Base-by-base conservation (phyloP, 768 basidiomycete genomes). In the Infundibulicybe gibba region DNA sequence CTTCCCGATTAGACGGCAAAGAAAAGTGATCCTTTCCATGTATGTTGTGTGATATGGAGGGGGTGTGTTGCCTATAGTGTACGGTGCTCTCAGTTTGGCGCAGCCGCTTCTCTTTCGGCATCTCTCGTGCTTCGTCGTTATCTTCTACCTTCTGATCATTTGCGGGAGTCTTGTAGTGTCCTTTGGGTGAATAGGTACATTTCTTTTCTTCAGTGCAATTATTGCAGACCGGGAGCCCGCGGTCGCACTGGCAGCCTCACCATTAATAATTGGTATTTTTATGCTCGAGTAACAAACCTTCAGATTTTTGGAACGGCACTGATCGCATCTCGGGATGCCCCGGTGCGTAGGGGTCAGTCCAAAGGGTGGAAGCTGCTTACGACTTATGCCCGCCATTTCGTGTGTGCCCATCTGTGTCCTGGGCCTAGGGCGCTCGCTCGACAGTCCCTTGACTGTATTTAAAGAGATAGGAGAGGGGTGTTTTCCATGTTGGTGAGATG, bases 181-280 rank as follows among this genome's bases (percentile, higher is more conserved):
- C 84, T 65, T 86, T 86, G 9, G 85, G 84, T 32, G 84, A 85
- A 56, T 87, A 86, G 55, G 83, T 83, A 62, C 84, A 86, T 41
- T 79, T 76, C 13, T 64, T 61, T 34, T 72, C 74, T 42, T 75
- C 69, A 33, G 69, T 68, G 47, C 85, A 87, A 49, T 85, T 79
- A 54, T 85, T 84, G 64, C 85, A 87, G 19, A 83, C 71, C 0
- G 85, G 85, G 34, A 86, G 69, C 57, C 81, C 84, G 43, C 85
- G 74, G 59, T 87, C 84, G 60, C 85, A 87, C 85, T 87, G 49
- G 15, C 25, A 47, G n/a, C 38, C 39, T 40, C 11, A 48, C 40
- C 12, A n/a, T 13, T 46, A 20, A 19, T 35, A 9, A 47, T 19
- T 31, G 15, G 8, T 41, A 6, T 20, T 20, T 32, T 19, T 43